A percentile compares a stretch with the other conserved stretches of the same genome.
Evolutionary conservation across 108 stramenopile genomes (phyloP).

Genomic region (Skeletonema potamos): DNA sequence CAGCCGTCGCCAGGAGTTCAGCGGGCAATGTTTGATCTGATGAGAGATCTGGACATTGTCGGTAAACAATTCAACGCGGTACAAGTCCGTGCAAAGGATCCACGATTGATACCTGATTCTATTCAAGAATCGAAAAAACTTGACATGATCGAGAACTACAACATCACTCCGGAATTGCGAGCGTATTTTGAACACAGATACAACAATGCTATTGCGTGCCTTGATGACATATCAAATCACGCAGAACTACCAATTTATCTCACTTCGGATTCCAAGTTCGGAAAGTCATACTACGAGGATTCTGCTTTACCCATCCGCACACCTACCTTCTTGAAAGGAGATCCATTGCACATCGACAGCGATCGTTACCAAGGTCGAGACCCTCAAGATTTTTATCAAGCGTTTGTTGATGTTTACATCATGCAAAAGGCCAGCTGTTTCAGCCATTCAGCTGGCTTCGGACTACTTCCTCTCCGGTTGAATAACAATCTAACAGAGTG

Average conservation of each 20-base stretch:
- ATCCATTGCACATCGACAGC: not conserved
- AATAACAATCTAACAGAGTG: not conserved
- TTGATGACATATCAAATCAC: not conserved
- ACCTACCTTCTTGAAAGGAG: not conserved
- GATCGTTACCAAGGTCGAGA: not conserved
- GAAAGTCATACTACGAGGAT: not conserved
- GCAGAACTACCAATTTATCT: not conserved
- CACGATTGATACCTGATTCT: not conserved
- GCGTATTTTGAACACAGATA: not conserved
- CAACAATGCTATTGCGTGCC: not conserved
- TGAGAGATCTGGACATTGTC: not conserved
- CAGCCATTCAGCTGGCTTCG: not conserved
- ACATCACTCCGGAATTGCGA: not conserved
- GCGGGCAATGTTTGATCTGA: not conserved
- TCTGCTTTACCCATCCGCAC: not conserved
- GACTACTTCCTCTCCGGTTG: not conserved
- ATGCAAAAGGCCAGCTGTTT: not conserved
- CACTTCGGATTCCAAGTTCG: not conserved
- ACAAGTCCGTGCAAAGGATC: not conserved
- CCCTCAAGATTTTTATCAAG: not conserved
- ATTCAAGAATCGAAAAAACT: not conserved
- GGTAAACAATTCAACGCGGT: not conserved
- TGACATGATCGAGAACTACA: not conserved
- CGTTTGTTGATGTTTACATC: not conserved
- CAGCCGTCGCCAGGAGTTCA: not conserved